Evolutionary conservation across 352 stramenopile species (phyloP), one percentile per base, ranked within the genome.

Genomic region (Pythium myriotylum): DNA sequence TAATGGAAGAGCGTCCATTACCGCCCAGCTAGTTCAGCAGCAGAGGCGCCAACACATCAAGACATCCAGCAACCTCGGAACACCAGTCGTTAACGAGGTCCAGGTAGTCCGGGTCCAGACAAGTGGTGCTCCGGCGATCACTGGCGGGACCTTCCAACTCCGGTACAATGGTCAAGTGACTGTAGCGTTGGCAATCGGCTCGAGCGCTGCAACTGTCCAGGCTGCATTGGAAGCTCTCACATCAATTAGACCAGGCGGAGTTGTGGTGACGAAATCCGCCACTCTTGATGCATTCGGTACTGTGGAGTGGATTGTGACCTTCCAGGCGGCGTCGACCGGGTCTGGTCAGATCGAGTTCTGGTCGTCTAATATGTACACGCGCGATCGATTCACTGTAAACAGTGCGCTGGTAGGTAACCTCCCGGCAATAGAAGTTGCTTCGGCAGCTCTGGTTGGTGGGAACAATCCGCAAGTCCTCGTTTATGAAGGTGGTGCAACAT

Each of bases 1-100:
- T 0, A 77, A 79, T 53, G 83, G 65, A 39, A 76, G 55, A 10
- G 62, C 81, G 6, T 76, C 61, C 0, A 72, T 78, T 8, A 45
- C 76, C 8, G 60, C 49, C 0, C 48, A 65, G 4, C 61, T 76
- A 0, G 1, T 87, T 0, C 69, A 84, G 50, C 66, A 52, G 14
- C 67, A 65, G 10, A 66, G 67, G n/a, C 77, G 72, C 17, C 76
- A 92, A 29, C 84, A 95, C 32, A 76, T 95, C 27, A 93, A 95
- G 55, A 92, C 82, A 3, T 82, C 79, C 0, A 62, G 43, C 3
- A 83, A 68, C 2, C 56, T 79, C 13, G 84, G 86, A 0, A 71
- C 77, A 9, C 73, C 76, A 3, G 71, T 95, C 7, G 52, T 80
- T 3, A 93, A 93, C 56, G 84, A 92, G 42, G 33, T 92, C 10